phyloP scores from a whole-genome alignment of 768 basidiomycete species.

The Stropharia rugosoannulata region DNA sequence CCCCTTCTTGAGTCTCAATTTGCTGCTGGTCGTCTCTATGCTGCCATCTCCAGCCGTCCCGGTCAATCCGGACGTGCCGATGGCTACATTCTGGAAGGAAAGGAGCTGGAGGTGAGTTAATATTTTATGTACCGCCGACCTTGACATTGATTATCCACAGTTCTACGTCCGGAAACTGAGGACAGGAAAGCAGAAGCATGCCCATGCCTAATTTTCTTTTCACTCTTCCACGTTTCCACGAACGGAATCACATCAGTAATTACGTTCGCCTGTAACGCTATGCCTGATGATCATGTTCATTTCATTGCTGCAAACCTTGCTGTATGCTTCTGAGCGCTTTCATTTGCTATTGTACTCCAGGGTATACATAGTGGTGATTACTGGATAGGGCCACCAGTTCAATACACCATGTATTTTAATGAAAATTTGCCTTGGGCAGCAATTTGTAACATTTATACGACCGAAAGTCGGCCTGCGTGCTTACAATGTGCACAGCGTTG shows the following conservation, averaged over 20 bases:
- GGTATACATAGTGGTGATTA: background rate
- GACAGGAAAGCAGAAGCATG: conserved; percentile 95
- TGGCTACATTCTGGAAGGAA: conserved; percentile 97
- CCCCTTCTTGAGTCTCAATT: conserved; percentile 87
- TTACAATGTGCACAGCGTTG: background rate
- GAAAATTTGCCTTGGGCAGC: background rate
- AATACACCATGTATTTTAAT: background rate
- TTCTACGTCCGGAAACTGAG: conserved; percentile 95
- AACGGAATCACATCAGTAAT: conserved; percentile 21
- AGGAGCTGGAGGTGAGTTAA: conserved; percentile 86
- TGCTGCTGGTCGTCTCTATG: conserved; percentile 93
- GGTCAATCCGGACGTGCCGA: conserved; percentile 97
- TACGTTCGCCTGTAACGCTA: conserved; percentile 13
- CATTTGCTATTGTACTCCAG: background rate
- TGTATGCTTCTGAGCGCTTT: conserved; percentile 2
- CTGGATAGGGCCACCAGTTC: conserved; percentile 3
- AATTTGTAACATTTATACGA: background rate
- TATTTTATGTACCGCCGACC: background rate
- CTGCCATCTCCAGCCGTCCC: conserved; percentile 89
- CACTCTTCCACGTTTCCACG: conserved; percentile 16
- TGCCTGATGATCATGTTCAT: conserved; percentile 17
- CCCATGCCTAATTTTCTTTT: conserved; percentile 39
- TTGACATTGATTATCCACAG: conserved; percentile 34
- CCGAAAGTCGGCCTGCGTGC: background rate
- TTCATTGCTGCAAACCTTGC: conserved; percentile 13